Evolutionary conservation across 768 basidiomycete species (phyloP).

Genomic region (Dacryopinax primogenitus): DNA sequence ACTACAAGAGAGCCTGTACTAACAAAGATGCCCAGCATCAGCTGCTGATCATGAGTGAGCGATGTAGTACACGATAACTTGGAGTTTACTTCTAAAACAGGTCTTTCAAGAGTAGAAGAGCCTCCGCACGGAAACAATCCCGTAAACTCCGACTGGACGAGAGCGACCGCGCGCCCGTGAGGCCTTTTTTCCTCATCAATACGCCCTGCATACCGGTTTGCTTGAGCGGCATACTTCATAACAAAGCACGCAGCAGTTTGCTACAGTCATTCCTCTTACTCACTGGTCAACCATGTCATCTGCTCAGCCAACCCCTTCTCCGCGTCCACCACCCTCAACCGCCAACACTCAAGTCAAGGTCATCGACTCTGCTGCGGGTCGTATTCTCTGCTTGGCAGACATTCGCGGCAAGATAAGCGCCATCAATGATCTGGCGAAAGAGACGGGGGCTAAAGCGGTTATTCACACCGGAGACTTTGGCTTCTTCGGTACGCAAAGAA

Average conservation of each 20-base stretch:
- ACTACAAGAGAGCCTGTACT: no score
- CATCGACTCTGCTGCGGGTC: constrained; percentile 64
- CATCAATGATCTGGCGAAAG: constrained; percentile 80
- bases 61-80: no score
- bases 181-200: constrained; percentile 5
- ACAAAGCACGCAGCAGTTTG: background rate
- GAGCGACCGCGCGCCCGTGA: background rate
- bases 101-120: background rate
- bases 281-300: background rate
- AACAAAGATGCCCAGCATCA: no score
- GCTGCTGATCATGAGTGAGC: no score
- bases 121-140: constrained; percentile 7
- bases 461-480: constrained; percentile 99
- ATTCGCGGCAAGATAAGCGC: constrained; percentile 76
- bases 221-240: background rate
- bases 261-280: background rate
- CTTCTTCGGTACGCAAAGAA: constrained; percentile 60
- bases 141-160: constrained; percentile 11
- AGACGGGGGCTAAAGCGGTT: constrained; percentile 79
- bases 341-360: constrained; percentile 25
- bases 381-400: constrained; percentile 92
- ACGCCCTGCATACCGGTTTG: background rate
- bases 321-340: background rate
- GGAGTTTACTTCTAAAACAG: no score
- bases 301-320: constrained; percentile 5